Conservation (phyloP, 805 yeast genomes). For the Cyberlindnera meyerae region DNA sequence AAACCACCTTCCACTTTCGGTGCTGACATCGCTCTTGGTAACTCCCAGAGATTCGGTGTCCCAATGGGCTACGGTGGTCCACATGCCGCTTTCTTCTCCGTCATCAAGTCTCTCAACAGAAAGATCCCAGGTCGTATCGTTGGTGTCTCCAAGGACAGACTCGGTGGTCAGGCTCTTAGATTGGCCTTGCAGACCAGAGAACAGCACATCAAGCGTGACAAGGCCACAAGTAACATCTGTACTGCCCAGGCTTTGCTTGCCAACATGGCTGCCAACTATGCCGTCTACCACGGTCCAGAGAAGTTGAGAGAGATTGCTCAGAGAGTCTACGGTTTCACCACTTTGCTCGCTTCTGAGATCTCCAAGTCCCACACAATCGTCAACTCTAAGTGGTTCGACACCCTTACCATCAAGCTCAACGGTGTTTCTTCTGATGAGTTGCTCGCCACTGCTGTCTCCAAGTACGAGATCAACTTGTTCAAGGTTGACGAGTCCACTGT, state of each 20-base stretch:
- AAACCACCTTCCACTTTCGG: constrained; percentile 81
- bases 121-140: constrained; percentile 96
- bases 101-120: constrained; percentile 71
- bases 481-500: constrained; percentile 57
- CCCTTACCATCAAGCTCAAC: constrained; percentile 60
- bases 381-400: constrained; percentile 78
- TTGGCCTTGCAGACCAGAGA: constrained; percentile 96
- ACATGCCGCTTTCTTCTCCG: constrained; percentile 96
- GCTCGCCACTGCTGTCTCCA: constrained; percentile 50
- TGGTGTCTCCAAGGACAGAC: constrained; percentile 87
- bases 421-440: constrained; percentile 51
- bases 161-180: constrained; percentile 85
- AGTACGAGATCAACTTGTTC: constrained; percentile 71
- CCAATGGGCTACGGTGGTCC: constrained; percentile 99
- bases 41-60: constrained; percentile 94
- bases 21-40: constrained; percentile 91
- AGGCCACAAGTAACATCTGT: constrained; percentile 96
- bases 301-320: constrained; percentile 76
- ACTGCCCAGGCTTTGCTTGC: constrained; percentile 97
- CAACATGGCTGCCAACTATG: constrained; percentile 92
- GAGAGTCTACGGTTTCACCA: constrained; percentile 70
- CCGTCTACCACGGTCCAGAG: constrained; percentile 91
- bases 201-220: constrained; percentile 95
- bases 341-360: constrained; percentile 62
- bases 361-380: constrained; percentile 41